phyloP scores from a whole-genome alignment of 139 green algal genomes.

The Protoeuglena noctilucae region DNA sequence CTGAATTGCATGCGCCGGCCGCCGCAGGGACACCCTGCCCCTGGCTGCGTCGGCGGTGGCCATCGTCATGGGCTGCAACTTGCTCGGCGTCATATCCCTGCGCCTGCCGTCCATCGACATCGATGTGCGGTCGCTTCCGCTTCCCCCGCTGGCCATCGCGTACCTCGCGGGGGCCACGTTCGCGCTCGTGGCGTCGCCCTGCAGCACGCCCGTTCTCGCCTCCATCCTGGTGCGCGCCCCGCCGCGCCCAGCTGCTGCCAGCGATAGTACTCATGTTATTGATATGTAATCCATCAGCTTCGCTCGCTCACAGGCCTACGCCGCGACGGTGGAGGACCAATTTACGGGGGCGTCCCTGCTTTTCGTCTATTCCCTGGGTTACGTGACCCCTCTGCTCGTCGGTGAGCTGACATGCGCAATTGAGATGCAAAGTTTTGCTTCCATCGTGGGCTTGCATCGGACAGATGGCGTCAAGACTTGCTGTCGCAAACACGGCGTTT shows the following conservation, averaged over 20 bases:
- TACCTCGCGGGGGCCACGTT: conserved; percentile 86
- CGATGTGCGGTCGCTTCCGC: conserved; percentile 32
- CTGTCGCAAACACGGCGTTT: no score
- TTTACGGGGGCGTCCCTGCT: conserved; percentile 59
- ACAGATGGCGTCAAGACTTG: no score
- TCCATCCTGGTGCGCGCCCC: conserved; percentile 50
- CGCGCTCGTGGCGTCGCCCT: conserved; percentile 86
- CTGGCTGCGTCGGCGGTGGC: conserved; percentile 45
- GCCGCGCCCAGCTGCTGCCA: neutral
- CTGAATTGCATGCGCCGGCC: neutral
- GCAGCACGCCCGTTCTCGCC: conserved; percentile 86
- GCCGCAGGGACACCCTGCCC: conserved; percentile 12
- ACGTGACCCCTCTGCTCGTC: conserved; percentile 81
- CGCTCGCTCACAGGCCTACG: neutral
- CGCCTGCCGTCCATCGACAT: conserved; percentile 61
- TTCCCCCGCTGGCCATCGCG: conserved; percentile 22
- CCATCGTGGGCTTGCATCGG: no score
- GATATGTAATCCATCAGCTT: neutral
- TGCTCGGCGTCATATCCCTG: conserved; percentile 71
- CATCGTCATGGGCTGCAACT: conserved; percentile 83
- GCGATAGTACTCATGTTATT: neutral
- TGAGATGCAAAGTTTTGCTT: conserved; percentile 5
- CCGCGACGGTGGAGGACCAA: conserved; percentile 8
- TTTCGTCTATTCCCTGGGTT: conserved; percentile 78
- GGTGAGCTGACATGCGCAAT: conserved; percentile 16